phyloP scores from a whole-genome alignment of 352 stramenopile genomes.

The Pythium apleroticum region DNA sequence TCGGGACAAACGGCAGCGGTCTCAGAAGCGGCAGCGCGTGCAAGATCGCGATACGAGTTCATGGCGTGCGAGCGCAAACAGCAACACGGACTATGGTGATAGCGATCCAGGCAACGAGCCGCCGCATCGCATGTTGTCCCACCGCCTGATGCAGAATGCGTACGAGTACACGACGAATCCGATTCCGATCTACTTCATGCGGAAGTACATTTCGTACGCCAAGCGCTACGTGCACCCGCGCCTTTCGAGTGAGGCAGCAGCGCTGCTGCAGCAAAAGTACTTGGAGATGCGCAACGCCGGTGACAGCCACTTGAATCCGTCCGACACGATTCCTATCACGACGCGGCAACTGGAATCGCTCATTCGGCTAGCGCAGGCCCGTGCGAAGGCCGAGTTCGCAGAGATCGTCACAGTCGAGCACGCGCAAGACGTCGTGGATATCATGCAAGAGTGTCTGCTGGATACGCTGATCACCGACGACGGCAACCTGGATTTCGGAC shows the following conservation, averaged over 20 bases:
- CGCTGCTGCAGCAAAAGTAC: slow-evolving; percentile 73
- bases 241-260: slow-evolving; percentile 35
- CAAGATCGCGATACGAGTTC: slow-evolving; percentile 1
- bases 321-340: slow-evolving; percentile 77
- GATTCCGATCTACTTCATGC: slow-evolving; percentile 66
- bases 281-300: slow-evolving; percentile 63
- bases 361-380: slow-evolving; percentile 78
- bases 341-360: slow-evolving; percentile 94
- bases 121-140: slow-evolving; percentile 29
- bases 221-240: slow-evolving; percentile 88
- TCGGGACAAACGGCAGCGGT: slow-evolving; percentile 12
- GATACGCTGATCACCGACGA: slow-evolving; percentile 84
- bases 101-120: slow-evolving; percentile 6
- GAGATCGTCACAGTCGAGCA: slow-evolving; percentile 91
- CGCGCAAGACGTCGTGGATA: slow-evolving; percentile 92
- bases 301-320: slow-evolving; percentile 27
- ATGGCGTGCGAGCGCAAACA: neutral
- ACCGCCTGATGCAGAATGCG: slow-evolving; percentile 30
- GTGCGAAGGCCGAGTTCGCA: slow-evolving; percentile 92
- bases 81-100: neutral
- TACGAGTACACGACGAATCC: slow-evolving; percentile 29
- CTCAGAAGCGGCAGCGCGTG: slow-evolving; percentile 19
- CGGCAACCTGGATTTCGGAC: slow-evolving; percentile 73
- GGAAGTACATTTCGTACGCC: slow-evolving; percentile 95
- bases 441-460: slow-evolving; percentile 90